phyloP scores from a whole-genome alignment of 2,329 filamentous ascomycete genomes.

The Periconia digitata region DNA sequence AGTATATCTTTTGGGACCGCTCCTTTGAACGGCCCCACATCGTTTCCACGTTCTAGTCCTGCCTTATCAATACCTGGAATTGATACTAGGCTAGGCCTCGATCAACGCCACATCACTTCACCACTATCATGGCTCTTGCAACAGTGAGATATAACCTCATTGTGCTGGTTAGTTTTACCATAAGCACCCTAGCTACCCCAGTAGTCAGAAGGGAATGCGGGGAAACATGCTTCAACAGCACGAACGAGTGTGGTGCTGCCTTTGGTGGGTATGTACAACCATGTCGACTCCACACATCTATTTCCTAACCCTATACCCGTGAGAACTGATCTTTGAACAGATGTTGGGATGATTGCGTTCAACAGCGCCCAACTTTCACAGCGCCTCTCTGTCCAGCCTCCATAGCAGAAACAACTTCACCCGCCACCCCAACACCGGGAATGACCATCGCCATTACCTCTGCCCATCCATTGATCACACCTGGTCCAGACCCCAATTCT shows the following conservation, averaged over 20 bases:
- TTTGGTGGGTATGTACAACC: conserved; percentile 23
- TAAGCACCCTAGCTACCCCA: conserved; percentile 11
- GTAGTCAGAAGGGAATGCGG: conserved; percentile 21
- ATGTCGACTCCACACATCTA: neutral
- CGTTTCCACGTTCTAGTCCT: too few species aligned
- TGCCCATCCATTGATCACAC: neutral
- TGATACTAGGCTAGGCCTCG: too few species aligned
- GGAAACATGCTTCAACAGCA: conserved; percentile 18
- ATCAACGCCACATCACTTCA: too few species aligned
- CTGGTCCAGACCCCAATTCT: neutral
- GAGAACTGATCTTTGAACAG: neutral
- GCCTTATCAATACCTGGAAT: too few species aligned
- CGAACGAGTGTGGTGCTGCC: conserved; percentile 20
- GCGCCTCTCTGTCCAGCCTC: conserved; percentile 3
- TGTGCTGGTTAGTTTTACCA: conserved; percentile 3
- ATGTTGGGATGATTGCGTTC: conserved; percentile 9
- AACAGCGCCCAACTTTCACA: conserved; percentile 9
- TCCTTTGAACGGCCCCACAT: too few species aligned
- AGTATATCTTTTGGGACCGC: too few species aligned
- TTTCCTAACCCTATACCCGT: neutral
- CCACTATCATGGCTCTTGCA: too few species aligned
- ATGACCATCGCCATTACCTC: neutral
- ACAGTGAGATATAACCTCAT: conserved; percentile 13
- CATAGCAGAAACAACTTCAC: neutral
- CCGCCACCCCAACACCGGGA: neutral